Base-by-base conservation (phyloP, 2,329 filamentous ascomycete species). In the Gliomastix tumulicola region DNA sequence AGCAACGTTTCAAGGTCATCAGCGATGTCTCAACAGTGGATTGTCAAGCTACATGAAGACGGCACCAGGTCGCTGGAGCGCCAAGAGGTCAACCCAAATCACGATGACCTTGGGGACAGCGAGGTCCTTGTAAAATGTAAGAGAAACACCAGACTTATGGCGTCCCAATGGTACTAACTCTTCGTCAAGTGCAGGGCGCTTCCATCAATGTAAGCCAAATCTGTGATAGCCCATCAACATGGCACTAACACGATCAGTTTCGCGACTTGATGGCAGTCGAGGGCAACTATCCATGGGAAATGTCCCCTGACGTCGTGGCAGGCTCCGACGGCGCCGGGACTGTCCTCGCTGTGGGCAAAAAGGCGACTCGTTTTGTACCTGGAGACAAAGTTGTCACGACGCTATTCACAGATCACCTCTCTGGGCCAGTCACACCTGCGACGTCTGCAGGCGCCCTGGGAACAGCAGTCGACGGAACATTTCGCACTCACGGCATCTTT, bases 271-370 rank as follows among this genome's bases (percentile, higher is more conserved):
- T n/a, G n/a, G n/a, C n/a, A n/a, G n/a, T n/a, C n/a, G n/a, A 41
- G 9, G 41, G 40, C 2, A 40, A 40, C 20, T 54, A 50, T 33
- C 53, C 52, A 3, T 51, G 47, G 41, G 21, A 42, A 13, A 22
- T 48, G n/a, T 48, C 44, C 8, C 21, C 40, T 1, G 38, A 43
- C 30, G 48, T 56, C 6, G 34, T 56, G 15, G 50, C 54, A 2
- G 58, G 48, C 22, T 74, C 69, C 17, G 72, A 76, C 41, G 70
- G 71, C 11, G 67, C 72, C 10, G 72, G 71, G 25, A 57, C 56
- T 3, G 69, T 76, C 25, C 59, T 69, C 34, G 60, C 60, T 5
- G 57, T 71, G 15, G 71, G 71, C 27, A 55, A 59, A 30, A 50
- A 60, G 15, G 71, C 75, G 7, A 66, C 59, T 13, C 63, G 65